Conservation (phyloP, 1,139 yeast species). For the Yamadazyma triangularis region DNA sequence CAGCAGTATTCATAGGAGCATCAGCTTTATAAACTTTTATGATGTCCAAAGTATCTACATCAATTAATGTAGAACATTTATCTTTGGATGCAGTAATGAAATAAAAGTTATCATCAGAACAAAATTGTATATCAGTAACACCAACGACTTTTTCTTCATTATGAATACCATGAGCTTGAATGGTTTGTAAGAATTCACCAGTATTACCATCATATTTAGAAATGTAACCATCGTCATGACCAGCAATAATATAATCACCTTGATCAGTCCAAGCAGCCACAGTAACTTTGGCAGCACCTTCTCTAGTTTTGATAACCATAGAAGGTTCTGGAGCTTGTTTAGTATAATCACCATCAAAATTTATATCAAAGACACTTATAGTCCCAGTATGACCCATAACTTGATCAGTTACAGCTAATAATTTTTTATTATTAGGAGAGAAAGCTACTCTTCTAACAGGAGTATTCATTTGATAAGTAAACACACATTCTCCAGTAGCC, state of each 20-base stretch:
- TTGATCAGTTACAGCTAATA: conserved; percentile 82
- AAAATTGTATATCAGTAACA: conserved; percentile 86
- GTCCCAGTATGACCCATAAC: conserved; percentile 91
- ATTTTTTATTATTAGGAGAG: conserved; percentile 63
- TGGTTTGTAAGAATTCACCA: conserved; percentile 61
- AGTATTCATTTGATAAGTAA: conserved; percentile 72
- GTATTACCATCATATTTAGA: conserved; percentile 75
- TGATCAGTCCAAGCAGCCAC: conserved; percentile 88
- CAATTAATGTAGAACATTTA: conserved; percentile 76
- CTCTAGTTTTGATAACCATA: conserved; percentile 59
- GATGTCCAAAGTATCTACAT: conserved; percentile 68
- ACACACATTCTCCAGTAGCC: conserved; percentile 69
- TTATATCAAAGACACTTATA: conserved; percentile 62
- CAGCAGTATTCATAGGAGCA: conserved; percentile 94
- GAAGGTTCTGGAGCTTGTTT: conserved; percentile 48
- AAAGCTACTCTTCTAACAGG: conserved; percentile 92
- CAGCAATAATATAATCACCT: conserved; percentile 72
- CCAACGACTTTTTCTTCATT: conserved; percentile 50
- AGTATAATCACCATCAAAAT: conserved; percentile 34
- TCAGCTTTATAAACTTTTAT: conserved; percentile 80
- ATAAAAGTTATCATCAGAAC: conserved; percentile 76
- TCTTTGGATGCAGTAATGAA: conserved; percentile 93
- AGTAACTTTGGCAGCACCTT: conserved; percentile 61
- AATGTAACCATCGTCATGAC: conserved; percentile 82
- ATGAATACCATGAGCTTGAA: conserved; percentile 61